phyloP scores from a whole-genome alignment of 345 rosid genomes.

The Lepidium aucheri region DNA sequence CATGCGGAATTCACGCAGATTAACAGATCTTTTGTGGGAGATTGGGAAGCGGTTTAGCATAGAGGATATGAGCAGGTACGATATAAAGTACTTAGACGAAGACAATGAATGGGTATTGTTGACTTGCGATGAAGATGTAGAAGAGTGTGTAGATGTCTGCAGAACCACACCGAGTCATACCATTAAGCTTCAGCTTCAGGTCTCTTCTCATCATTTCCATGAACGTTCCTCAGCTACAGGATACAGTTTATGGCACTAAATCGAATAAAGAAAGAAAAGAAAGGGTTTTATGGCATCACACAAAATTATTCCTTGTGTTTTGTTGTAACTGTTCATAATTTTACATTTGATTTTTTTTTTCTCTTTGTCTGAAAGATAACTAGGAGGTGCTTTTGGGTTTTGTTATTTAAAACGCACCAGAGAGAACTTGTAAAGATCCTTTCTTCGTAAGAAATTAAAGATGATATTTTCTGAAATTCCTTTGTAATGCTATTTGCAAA shows the following conservation, averaged over 20 bases:
- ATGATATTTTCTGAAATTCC: background rate
- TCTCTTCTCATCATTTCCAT: constrained; percentile 41
- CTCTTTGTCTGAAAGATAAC: background rate
- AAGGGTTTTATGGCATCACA: constrained; percentile 8
- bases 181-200: constrained; percentile 57
- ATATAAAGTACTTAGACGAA: constrained; percentile 88
- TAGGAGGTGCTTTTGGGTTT: constrained; percentile 14
- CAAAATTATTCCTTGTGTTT: background rate
- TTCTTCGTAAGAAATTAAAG: constrained; percentile 6
- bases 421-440: constrained; percentile 21
- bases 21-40: constrained; percentile 50
- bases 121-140: constrained; percentile 84
- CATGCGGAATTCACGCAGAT: constrained; percentile 41
- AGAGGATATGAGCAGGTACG: constrained; percentile 46
- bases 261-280: background rate
- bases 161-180: constrained; percentile 43
- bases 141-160: constrained; percentile 68
- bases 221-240: constrained; percentile 36
- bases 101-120: constrained; percentile 88
- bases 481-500: background rate
- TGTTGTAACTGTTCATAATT: constrained; percentile 16
- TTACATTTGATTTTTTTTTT: background rate
- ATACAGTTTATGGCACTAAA: constrained; percentile 25
- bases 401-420: background rate
- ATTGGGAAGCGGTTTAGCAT: constrained; percentile 57